These are phyloP conservation scores for Prasinococcaceae sp. DNA, from an alignment of 139 green algal genomes.

Conservation along the genomic window DNA sequence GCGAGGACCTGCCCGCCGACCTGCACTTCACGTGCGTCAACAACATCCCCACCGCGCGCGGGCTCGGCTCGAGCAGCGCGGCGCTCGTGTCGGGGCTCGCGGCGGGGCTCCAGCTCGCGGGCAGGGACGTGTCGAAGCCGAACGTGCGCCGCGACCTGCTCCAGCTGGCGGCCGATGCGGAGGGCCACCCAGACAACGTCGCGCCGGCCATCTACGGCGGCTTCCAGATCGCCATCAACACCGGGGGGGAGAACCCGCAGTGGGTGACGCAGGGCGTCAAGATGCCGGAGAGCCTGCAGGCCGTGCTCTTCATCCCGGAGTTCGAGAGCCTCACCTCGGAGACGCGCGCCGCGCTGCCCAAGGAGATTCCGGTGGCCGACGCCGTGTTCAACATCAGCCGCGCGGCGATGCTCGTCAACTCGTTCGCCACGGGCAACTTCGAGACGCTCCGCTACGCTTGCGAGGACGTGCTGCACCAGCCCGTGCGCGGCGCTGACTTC, in stretches of 20 bases:
- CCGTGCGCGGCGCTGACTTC: slow-evolving; percentile 1
- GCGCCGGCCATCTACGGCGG: slow-evolving; percentile 13
- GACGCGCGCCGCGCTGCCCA: slow-evolving; percentile 7
- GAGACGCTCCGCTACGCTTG: background rate
- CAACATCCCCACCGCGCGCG: slow-evolving; percentile 11
- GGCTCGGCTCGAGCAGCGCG: slow-evolving; percentile 1
- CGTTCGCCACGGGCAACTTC: slow-evolving; percentile 3
- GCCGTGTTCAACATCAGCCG: slow-evolving; percentile 13
- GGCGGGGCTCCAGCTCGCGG: background rate
- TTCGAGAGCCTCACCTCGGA: slow-evolving; percentile 8
- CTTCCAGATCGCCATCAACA: slow-evolving; percentile 10
- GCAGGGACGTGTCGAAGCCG: background rate
- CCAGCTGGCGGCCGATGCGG: background rate
- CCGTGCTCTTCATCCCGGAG: slow-evolving; percentile 7
- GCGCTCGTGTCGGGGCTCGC: slow-evolving; percentile 8
- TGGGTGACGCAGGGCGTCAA: slow-evolving; percentile 3
- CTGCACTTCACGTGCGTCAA: slow-evolving; percentile 11
- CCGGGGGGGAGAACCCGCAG: background rate
- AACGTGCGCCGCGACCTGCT: background rate
- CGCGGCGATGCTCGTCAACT: slow-evolving; percentile 6
- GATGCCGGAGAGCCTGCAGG: background rate
- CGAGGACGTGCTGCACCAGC: slow-evolving; percentile 11
- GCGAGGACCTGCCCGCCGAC: background rate
- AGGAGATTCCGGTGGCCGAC: background rate
- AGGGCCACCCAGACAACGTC: slow-evolving; percentile 18